A percentile compares a stretch with the other conserved stretches of the same genome.
phyloP scores from a whole-genome alignment of 352 stramenopile genomes.

The Thalassiosira delicatula region DNA sequence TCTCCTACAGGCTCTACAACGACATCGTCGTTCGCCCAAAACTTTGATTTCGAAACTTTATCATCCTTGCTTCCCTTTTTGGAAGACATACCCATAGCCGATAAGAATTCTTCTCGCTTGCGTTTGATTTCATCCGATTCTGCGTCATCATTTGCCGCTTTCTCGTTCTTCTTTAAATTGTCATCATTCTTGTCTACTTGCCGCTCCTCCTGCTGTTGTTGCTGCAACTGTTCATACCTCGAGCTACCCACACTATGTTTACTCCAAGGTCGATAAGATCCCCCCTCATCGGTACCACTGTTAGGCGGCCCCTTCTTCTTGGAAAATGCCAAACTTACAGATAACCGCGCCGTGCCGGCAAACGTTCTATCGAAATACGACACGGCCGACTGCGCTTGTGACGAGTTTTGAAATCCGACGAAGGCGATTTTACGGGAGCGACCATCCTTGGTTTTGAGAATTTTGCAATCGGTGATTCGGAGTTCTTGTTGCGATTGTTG shows the following conservation, averaged over 20 bases:
- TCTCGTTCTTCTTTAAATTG: slow-evolving; percentile 47
- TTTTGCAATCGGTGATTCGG: slow-evolving; percentile 76
- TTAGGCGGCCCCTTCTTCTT: slow-evolving; percentile 62
- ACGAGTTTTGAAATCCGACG: slow-evolving; percentile 82
- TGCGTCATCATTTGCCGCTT: slow-evolving; percentile 60
- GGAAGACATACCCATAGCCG: slow-evolving; percentile 60
- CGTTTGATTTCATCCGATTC: slow-evolving; percentile 58
- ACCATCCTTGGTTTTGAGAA: slow-evolving; percentile 74
- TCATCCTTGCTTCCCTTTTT: slow-evolving; percentile 35
- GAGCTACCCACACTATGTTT: slow-evolving; percentile 65
- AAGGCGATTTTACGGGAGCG: slow-evolving; percentile 83
- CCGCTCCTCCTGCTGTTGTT: slow-evolving; percentile 16
- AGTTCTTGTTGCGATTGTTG: slow-evolving; percentile 41
- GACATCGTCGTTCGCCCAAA: slow-evolving; percentile 85
- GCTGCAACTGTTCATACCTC: slow-evolving; percentile 52
- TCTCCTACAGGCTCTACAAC: slow-evolving; percentile 28
- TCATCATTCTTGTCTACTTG: slow-evolving; percentile 12
- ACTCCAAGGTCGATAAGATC: slow-evolving; percentile 61
- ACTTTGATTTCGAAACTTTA: slow-evolving; percentile 68
- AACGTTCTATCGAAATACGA: slow-evolving; percentile 83
- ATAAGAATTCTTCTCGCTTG: slow-evolving; percentile 67
- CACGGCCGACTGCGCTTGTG: slow-evolving; percentile 70
- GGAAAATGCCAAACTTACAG: slow-evolving; percentile 72
- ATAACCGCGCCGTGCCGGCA: slow-evolving; percentile 65
- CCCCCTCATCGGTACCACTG: not conserved